Percentiles rank a stretch among this genome's conserved stretches.
Evolutionary conservation across 2,329 filamentous ascomycete species (phyloP).

Genomic region (Sarocladium strictum): DNA sequence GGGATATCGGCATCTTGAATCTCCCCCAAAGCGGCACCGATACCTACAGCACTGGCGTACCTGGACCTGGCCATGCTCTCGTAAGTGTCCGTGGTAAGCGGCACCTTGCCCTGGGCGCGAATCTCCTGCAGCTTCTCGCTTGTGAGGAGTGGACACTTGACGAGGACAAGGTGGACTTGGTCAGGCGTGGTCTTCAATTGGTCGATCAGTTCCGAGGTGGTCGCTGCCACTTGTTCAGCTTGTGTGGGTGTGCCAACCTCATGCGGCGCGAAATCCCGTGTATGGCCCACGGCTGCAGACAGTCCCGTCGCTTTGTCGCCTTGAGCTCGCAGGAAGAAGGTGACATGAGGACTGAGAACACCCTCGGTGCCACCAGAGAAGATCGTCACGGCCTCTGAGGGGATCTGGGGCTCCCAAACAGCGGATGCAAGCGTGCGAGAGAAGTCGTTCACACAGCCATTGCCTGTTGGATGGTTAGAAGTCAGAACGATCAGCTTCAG

Average conservation of each 20-base stretch:
- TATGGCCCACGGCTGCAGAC: conserved; percentile 11
- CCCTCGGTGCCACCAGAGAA: conserved; percentile 12
- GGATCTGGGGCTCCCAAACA: conserved; percentile 10
- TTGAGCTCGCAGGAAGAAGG: conserved; percentile 9
- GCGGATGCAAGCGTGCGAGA: conserved; percentile 10
- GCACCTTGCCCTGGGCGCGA: conserved; percentile 10
- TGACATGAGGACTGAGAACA: conserved; percentile 11
- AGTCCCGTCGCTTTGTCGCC: conserved; percentile 4
- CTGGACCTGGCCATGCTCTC: conserved; percentile 12
- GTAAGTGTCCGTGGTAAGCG: conserved; percentile 11
- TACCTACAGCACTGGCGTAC: conserved; percentile 11
- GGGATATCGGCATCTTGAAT: neutral
- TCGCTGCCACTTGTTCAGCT: conserved; percentile 9
- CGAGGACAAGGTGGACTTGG: conserved; percentile 11
- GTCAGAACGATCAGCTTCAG: neutral
- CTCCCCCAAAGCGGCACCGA: conserved; percentile 9
- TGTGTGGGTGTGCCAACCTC: conserved; percentile 11
- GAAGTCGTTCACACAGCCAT: conserved; percentile 12
- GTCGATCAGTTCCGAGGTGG: neutral
- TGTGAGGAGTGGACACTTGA: conserved; percentile 11
- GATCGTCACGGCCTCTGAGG: conserved; percentile 10
- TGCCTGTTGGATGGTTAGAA: conserved; percentile 4
- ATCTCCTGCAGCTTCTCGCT: conserved; percentile 10
- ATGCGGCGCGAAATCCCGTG: conserved; percentile 7
- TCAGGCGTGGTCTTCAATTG: conserved; percentile 4